Conservation (phyloP, 192 early-diverging fungal genomes). For the Phycomyces nitens region DNA sequence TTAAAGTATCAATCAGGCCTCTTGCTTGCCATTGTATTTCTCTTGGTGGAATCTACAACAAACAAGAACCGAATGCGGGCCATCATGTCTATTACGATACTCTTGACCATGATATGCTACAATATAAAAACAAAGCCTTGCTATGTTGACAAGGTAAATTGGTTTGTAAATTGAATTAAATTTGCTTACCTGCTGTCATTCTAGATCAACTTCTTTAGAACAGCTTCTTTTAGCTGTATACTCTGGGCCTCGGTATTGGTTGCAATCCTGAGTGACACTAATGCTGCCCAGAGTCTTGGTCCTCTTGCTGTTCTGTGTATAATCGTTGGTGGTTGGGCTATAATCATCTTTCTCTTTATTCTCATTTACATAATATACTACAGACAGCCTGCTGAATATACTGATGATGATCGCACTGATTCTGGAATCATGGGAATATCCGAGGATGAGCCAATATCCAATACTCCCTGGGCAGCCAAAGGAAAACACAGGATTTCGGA, state of each 20-base stretch:
- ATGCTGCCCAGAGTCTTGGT: constrained; percentile 36
- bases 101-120: constrained; percentile 68
- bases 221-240: constrained; percentile 62
- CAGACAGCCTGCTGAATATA: constrained; percentile 1
- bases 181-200: background rate
- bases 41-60: constrained; percentile 57
- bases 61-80: constrained; percentile 58
- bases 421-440: background rate
- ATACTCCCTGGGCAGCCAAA: no score
- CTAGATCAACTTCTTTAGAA: constrained; percentile 70
- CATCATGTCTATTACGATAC: constrained; percentile 63
- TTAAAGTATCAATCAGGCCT: constrained; percentile 36
- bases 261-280: constrained; percentile 57
- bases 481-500: no score
- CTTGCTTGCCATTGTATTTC: constrained; percentile 62
- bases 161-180: background rate
- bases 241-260: constrained; percentile 66
- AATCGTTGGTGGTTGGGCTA: constrained; percentile 55
- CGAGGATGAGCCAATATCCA: no score
- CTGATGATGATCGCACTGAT: background rate
- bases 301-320: constrained; percentile 41
- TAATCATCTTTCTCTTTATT: constrained; percentile 57
- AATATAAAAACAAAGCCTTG: constrained; percentile 70
- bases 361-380: constrained; percentile 34
- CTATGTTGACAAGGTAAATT: constrained; percentile 56